Evolutionary conservation across 129 eudicot genomes (phyloP), one percentile per base, ranked within the genome.

Genomic region (Calendula officinalis): DNA sequence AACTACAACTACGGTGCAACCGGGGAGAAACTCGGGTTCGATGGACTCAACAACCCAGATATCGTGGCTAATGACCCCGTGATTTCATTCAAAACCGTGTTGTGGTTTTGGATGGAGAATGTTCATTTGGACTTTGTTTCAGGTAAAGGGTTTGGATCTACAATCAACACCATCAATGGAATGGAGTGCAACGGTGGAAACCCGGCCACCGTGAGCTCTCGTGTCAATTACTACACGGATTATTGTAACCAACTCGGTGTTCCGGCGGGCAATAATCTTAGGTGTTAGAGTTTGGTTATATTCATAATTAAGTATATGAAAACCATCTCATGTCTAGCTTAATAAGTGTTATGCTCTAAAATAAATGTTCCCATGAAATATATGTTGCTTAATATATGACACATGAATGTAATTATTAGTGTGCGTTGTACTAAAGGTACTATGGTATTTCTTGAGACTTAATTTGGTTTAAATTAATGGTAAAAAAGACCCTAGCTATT

Each of bases 31-130:
- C 54, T 72, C 6, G 65, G 65, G 46, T 72, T 72, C 30, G 30
- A 22, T 22, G 30, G 30, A 2, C 30, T 5, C 10, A 72, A 63
- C 46, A 54, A 63, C 46, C 77, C 77, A 0, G 77, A 72, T 56
- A 72, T 22, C 2, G 30, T 22, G 30, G 30, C 30, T 22, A 22
- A 22, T 22, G 30, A 22, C 30, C 30, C 30, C 30, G 30, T 22
- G 30, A 22, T 22, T 22, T 1, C 30, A 22, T 22, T 22, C 30
- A 22, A 22, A 22, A 22, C 71, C 27, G 68, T 70, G 1, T 38
- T 72, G 49, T 72, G 77, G 77, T 63, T 63, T 54, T 72, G 77
- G 77, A 52, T 72, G 77, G 60, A 62, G 14, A 63, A 56, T 35
- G 45, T 36, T 65, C 78, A 64, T 48, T 15, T 39, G 32, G 43